Percentiles rank a stretch among this genome's conserved stretches.
Conservation (phyloP, 2,329 filamentous ascomycete genomes). For the Neonectria faginata region DNA sequence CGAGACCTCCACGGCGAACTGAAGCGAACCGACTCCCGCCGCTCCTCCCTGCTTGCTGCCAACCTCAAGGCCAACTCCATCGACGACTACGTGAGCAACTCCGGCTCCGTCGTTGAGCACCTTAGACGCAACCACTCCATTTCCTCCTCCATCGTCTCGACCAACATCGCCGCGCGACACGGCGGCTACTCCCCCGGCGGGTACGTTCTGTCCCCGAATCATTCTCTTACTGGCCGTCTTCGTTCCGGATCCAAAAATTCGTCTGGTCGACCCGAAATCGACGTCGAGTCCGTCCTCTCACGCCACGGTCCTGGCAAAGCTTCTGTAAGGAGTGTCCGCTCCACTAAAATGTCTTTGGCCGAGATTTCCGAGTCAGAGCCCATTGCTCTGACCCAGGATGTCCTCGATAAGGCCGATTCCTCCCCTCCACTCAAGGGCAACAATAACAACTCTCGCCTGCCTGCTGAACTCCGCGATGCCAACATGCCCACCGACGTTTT, state of each 20-base stretch:
- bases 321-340: slow-evolving; percentile 63
- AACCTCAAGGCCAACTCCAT: slow-evolving; percentile 50
- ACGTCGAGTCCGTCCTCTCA: slow-evolving; percentile 56
- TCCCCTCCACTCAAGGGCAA: slow-evolving; percentile 52
- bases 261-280: slow-evolving; percentile 54
- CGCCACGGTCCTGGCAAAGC: slow-evolving; percentile 67
- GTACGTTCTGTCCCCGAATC: slow-evolving; percentile 74
- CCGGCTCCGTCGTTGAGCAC: slow-evolving; percentile 43
- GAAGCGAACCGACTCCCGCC: slow-evolving; percentile 75
- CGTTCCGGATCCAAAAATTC: slow-evolving; percentile 68
- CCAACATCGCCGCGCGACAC: slow-evolving; percentile 73
- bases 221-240: slow-evolving; percentile 69
- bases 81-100: slow-evolving; percentile 46
- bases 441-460: slow-evolving; percentile 54
- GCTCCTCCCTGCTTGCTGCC: slow-evolving; percentile 70
- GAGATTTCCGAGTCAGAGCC: slow-evolving; percentile 70
- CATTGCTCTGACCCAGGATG: slow-evolving; percentile 61
- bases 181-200: slow-evolving; percentile 77
- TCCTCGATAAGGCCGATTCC: slow-evolving; percentile 66
- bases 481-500: slow-evolving; percentile 49
- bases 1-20: slow-evolving; percentile 77
- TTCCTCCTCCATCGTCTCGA: slow-evolving; percentile 74
- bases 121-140: slow-evolving; percentile 60
- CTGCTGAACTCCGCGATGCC: slow-evolving; percentile 52
- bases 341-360: slow-evolving; percentile 63